Evolutionary conservation across 31 red algal species (phyloP).

Genomic region (Odonthalia washingtoniensis): DNA sequence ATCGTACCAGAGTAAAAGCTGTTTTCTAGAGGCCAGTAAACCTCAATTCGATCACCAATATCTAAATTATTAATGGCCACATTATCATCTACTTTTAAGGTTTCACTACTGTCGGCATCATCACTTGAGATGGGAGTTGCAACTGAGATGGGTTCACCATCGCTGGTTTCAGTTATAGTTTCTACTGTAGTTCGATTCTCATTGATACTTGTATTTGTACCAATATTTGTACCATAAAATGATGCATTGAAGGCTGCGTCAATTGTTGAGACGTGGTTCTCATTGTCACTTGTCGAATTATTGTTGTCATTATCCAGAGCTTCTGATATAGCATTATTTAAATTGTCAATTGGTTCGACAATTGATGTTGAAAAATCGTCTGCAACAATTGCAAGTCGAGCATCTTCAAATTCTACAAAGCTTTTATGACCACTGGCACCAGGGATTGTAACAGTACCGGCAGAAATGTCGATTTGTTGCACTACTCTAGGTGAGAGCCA

Average conservation of each 20-base stretch:
- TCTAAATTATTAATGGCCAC: not conserved
- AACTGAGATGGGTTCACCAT: too few relatives aligned
- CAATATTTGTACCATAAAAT: not conserved
- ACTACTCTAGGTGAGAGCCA: not conserved
- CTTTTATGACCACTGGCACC: not conserved
- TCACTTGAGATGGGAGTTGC: too few relatives aligned
- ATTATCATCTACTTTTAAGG: too few relatives aligned
- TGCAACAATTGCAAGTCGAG: not conserved
- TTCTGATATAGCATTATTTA: not conserved
- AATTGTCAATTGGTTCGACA: not conserved
- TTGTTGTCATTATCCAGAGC: not conserved
- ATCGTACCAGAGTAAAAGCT: not conserved
- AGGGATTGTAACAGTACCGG: not conserved
- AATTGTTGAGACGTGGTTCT: too few relatives aligned
- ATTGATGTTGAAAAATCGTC: not conserved
- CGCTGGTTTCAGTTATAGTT: too few relatives aligned
- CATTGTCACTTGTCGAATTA: too few relatives aligned
- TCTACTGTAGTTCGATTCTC: not conserved
- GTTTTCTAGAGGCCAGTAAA: constrained; percentile 6
- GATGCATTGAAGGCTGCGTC: not conserved
- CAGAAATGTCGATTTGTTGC: not conserved
- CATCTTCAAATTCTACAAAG: not conserved
- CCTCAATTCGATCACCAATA: not conserved
- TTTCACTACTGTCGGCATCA: too few relatives aligned
- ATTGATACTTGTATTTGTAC: not conserved